These are phyloP conservation scores for Hypoxylon rubiginosum DNA, from an alignment of 2,329 filamentous ascomycete genomes.

Conservation along the genomic window DNA sequence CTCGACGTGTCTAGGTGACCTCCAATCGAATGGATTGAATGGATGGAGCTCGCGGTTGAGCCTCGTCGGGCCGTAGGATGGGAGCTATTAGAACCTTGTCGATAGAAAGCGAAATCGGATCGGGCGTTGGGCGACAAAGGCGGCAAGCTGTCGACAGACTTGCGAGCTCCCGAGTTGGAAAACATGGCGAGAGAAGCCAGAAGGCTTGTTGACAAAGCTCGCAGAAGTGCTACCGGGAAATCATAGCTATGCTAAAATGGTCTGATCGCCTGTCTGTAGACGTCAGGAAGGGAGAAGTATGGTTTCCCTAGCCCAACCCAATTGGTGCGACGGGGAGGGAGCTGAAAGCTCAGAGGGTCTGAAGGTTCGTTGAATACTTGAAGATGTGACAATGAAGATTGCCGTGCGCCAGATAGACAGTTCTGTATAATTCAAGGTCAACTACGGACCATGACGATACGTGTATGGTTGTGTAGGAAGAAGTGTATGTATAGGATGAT, in stretches of 20 bases:
- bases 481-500: constrained; percentile 5
- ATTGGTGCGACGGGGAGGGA: constrained; percentile 14
- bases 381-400: constrained; percentile 8
- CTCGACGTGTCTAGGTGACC: constrained; percentile 80
- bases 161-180: constrained; percentile 69
- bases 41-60: constrained; percentile 88
- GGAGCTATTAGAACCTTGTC: constrained; percentile 61
- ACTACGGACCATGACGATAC: not conserved
- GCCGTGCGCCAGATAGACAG: not conserved
- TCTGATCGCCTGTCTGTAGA: constrained; percentile 35
- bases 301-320: constrained; percentile 26
- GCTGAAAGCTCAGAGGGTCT: constrained; percentile 10
- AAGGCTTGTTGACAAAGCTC: constrained; percentile 55
- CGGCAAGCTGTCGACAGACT: constrained; percentile 75
- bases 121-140: constrained; percentile 66
- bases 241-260: constrained; percentile 58
- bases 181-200: constrained; percentile 65
- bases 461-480: not conserved
- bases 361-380: not conserved
- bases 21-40: constrained; percentile 80
- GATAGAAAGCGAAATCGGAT: constrained; percentile 71
- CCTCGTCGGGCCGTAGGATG: constrained; percentile 73
- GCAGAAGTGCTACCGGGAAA: constrained; percentile 60
- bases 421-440: not conserved
- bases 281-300: constrained; percentile 29